Base-by-base conservation (phyloP, 1,139 yeast genomes). In the Taiozyma sp. region DNA sequence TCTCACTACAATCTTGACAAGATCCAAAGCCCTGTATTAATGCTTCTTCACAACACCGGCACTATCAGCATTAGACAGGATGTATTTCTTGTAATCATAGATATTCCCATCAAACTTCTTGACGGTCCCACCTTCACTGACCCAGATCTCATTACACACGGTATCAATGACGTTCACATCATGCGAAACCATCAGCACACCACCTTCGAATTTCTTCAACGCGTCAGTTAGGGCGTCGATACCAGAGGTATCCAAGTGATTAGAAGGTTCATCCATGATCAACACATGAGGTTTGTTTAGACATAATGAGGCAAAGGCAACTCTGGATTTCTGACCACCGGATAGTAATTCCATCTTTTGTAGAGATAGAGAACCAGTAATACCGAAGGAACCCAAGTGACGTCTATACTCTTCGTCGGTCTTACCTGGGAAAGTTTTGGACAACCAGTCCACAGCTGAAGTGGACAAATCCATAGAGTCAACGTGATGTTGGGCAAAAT, bases 401-500 rank as follows among this genome's bases (percentile, higher is more conserved):
- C 97, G 86, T 74, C 99, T 86, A 68, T 92, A 93, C 69, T 95
- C 99, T 72, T 93, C 99, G 66, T 92, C 99, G 2, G 92, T 81
- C 67, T 86, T 90, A 50, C 99, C 98, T 2, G 98, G 99, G 75
- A 78, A 90, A 6, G 87, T 80, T 56, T 80, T 77, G 9, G 96
- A 86, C 91, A 93, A 82, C 97, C 98, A 93, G 51, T 87, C 84
- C 9, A 93, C 97, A 0, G 99, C 97, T 52, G 91, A 87, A 48
- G 83, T 73, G n/a, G 71, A 76, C 61, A 92, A 74, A 65, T 93
- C 99, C 97, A 93, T 89, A n/a, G 93, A 87, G 65, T 93, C 99
- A 58, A 93, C 96, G 65, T 93, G 99, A 68, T 93, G 99, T 73
- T 93, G 99, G n/a, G 99, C 98, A 74, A 93, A 93, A 70, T 95